Evolutionary conservation across 2,329 filamentous ascomycete species (phyloP).

Genomic region (Bertia moriformis): DNA sequence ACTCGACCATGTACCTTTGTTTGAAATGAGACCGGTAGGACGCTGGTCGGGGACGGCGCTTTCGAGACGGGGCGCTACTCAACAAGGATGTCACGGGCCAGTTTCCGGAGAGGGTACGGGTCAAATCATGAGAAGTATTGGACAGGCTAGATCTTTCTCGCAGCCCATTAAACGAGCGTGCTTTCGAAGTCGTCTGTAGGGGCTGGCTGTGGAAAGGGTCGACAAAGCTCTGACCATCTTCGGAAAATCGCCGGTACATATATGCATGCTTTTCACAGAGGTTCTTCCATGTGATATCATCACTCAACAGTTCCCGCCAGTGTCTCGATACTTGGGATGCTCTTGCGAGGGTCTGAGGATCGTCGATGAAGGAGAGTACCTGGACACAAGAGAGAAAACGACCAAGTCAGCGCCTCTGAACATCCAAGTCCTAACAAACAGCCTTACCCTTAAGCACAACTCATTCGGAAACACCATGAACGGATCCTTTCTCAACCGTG

Average conservation of each 20-base stretch:
- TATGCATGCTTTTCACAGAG: slow-evolving; percentile 94
- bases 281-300: slow-evolving; percentile 97
- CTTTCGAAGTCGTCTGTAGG: neutral
- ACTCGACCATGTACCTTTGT: slow-evolving; percentile 90
- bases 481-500: neutral
- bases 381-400: slow-evolving; percentile 19
- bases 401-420: neutral
- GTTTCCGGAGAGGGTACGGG: slow-evolving; percentile 19
- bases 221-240: neutral
- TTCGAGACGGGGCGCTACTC: slow-evolving; percentile 20
- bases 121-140: slow-evolving; percentile 11
- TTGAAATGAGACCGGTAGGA: slow-evolving; percentile 97
- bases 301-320: slow-evolving; percentile 84
- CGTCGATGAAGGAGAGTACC: slow-evolving; percentile 93
- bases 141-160: neutral
- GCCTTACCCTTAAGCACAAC: neutral
- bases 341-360: slow-evolving; percentile 81
- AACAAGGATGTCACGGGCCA: slow-evolving; percentile 42
- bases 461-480: neutral
- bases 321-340: slow-evolving; percentile 90
- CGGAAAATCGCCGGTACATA: slow-evolving; percentile 3
- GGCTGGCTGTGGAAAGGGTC: neutral
- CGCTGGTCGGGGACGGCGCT: slow-evolving; percentile 47
- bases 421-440: neutral
- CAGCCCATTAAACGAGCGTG: neutral